Evolutionary conservation across 106 monocot species (phyloP).

Genomic region (Agapanthus africanus): DNA sequence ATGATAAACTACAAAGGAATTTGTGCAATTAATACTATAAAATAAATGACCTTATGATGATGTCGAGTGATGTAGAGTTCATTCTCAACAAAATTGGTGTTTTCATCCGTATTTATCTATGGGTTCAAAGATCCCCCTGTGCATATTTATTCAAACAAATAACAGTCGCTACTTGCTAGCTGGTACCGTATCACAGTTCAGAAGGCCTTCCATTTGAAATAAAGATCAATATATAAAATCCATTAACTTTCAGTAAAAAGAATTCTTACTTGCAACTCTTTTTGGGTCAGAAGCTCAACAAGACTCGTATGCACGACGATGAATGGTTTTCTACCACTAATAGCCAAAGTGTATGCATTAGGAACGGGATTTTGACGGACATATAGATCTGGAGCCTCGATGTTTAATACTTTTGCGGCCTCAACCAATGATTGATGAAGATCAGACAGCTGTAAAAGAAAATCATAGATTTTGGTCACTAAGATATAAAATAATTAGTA

Average conservation of each 20-base stretch:
- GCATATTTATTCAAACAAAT: no score
- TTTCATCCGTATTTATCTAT: no score
- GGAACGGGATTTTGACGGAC: conserved; percentile 90
- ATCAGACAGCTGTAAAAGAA: conserved; percentile 56
- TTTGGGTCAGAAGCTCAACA: conserved; percentile 78
- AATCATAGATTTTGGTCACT: neutral
- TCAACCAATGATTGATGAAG: conserved; percentile 62
- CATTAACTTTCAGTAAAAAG: conserved; percentile 7
- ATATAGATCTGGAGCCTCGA: conserved; percentile 87
- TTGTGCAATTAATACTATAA: no score
- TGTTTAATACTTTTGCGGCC: conserved; percentile 69
- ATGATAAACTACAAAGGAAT: no score
- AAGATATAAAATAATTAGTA: conserved; percentile 1
- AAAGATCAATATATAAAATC: no score
- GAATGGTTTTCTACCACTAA: conserved; percentile 88
- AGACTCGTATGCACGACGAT: conserved; percentile 93
- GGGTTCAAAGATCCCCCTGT: no score
- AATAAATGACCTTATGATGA: neutral
- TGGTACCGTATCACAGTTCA: no score
- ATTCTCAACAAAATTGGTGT: no score
- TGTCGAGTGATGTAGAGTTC: neutral
- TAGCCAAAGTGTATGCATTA: conserved; percentile 97
- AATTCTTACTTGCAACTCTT: conserved; percentile 74
- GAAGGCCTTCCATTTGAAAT: no score
- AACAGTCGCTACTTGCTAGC: no score